phyloP scores from a whole-genome alignment of 2,329 filamentous ascomycete genomes.

The Colletotrichum sp. region DNA sequence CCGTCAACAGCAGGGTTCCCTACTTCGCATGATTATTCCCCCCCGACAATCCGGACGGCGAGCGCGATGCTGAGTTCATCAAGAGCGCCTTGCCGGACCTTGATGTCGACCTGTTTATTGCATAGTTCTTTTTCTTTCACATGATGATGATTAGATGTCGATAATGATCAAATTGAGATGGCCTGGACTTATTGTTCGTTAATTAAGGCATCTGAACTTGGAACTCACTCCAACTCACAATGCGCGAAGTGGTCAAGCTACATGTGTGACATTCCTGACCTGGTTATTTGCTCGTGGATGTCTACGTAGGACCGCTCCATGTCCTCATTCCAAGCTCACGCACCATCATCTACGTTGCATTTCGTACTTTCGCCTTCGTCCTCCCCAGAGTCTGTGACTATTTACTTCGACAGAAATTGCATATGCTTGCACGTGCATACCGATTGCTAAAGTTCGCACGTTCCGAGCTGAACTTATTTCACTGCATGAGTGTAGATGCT shows the following conservation, averaged over 20 bases:
- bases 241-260: neutral
- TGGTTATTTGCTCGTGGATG: neutral
- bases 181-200: neutral
- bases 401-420: fast-evolving
- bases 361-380: neutral
- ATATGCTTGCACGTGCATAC: fast-evolving
- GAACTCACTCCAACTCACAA: neutral
- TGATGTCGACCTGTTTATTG: neutral
- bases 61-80: neutral
- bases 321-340: neutral
- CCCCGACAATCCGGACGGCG: neutral
- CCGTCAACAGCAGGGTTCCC: neutral
- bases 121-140: neutral
- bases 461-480: fast-evolving
- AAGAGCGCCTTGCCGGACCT: neutral
- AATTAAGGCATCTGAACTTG: neutral
- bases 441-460: fast-evolving
- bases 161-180: neutral
- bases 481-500: neutral
- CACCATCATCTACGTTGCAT: neutral
- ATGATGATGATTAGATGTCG: constrained; percentile 6
- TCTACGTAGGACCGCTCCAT: neutral
- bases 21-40: neutral
- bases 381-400: neutral
- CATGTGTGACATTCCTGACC: neutral